Conservation (phyloP, 176 grass and related monocot species). For the Stipa capillata region DNA sequence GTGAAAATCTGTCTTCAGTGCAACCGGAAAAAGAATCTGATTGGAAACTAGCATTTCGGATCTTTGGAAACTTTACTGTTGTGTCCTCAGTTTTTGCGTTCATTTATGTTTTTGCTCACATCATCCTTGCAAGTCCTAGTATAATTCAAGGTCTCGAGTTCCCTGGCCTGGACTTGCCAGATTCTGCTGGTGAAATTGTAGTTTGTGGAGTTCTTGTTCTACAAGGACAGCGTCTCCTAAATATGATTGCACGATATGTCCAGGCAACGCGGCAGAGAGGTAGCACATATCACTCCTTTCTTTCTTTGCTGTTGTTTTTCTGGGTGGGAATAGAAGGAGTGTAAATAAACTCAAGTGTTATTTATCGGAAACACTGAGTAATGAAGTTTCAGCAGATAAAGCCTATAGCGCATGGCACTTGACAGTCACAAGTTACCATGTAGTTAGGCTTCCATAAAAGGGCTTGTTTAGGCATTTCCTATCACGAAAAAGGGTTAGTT, state of each 20-base stretch:
- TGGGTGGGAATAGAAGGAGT: not conserved
- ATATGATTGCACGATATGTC: conserved; percentile 64
- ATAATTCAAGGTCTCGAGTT: conserved; percentile 87
- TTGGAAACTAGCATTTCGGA: conserved; percentile 65
- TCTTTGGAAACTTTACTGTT: conserved; percentile 86
- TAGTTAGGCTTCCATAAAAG: not conserved
- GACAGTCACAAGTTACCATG: not conserved
- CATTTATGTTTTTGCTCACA: conserved; percentile 67
- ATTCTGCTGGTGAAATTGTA: conserved; percentile 88
- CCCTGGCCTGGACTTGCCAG: conserved; percentile 78
- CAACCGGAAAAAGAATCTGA: conserved; percentile 58
- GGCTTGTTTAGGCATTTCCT: not conserved
- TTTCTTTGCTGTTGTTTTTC: not conserved
- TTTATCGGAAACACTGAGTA: not conserved
- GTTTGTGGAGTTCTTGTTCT: conserved; percentile 84
- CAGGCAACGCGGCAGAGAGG: conserved; percentile 80
- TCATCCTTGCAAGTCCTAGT: conserved; percentile 64
- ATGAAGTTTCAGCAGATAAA: not conserved
- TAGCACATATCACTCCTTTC: conserved; percentile 30
- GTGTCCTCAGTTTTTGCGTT: conserved; percentile 55
- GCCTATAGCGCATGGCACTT: not conserved
- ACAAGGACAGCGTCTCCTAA: conserved; percentile 72
- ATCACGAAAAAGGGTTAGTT: too few relatives aligned
- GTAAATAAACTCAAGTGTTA: not conserved
- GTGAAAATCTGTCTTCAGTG: conserved; percentile 57